Base-by-base conservation (phyloP, 805 yeast genomes). In the Candida multigemmis region DNA sequence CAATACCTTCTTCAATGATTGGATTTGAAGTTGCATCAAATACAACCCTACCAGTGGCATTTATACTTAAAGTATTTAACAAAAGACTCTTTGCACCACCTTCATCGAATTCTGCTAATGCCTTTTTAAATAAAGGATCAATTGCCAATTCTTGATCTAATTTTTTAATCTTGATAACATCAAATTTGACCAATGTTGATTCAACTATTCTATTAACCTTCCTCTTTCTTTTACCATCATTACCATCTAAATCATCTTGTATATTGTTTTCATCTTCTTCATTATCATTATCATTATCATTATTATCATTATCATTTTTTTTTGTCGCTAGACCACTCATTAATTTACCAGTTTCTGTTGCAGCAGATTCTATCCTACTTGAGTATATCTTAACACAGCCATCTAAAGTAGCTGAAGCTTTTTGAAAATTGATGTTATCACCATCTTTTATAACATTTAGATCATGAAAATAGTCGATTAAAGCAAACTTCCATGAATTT, bases 321-420 rank as follows among this genome's bases (percentile, higher is more conserved):
- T 60, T 41, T 9, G 41, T 45, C 2, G 86, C 75, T 30, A 83
- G 53, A 3, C 94, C 94, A 50, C 82, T 79, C 19, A 86, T 53
- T 30, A 89, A 60, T 41, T 76, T 74, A 2, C 94, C 93, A 0
- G 96, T 86, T 42, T 87, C 96, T 6, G 80, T 77, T 4, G 87
- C 93, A 0, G 85, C 94, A 0, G 94, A 80, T 43, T 87, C 96
- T 13, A 89, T 86, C 41, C 97, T 70, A 10, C 93, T 81, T 8
- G 87, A 74, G 48, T 89, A 89, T 28, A 89, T 84, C 56, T 86
- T 86, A 18, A 87, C 89, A 60, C 96, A 87, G 1, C 96, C 96
- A 44, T 87, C 96, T 13, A 89, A 59, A 1, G 96, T 84, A 3
- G 93, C 85, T 1, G 91, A 75, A 0, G 96, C 97, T 39, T 77